phyloP scores from a whole-genome alignment of 169 alveolate species.

The Plasmodium falciparum region DNA sequence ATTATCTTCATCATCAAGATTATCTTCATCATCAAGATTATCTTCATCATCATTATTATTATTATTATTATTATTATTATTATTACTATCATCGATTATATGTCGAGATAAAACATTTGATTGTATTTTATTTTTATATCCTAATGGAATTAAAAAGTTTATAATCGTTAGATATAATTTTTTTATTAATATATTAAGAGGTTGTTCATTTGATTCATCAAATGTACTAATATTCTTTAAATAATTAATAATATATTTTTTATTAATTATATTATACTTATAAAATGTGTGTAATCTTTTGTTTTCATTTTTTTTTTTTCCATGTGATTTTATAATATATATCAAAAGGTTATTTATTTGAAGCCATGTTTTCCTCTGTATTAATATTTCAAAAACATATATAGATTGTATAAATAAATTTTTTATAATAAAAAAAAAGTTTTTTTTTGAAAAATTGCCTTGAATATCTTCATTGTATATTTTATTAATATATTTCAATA shows the following conservation, averaged over 20 bases:
- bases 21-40: no score
- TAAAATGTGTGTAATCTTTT: neutral
- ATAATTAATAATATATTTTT: no score
- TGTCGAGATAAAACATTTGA: no score
- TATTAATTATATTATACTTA: no score
- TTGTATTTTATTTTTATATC: no score
- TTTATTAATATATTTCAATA: constrained; percentile 23
- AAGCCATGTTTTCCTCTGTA: neutral
- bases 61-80: no score
- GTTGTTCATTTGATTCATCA: no score
- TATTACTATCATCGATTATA: no score
- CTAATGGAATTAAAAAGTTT: constrained; percentile 32
- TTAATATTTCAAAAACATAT: constrained; percentile 40
- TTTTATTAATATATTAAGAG: constrained; percentile 7
- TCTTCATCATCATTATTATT: no score
- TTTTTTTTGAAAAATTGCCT: neutral
- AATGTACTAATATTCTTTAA: no score
- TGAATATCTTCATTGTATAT: constrained; percentile 7
- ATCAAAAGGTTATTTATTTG: neutral
- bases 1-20: no score
- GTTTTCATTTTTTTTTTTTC: constrained; percentile 10
- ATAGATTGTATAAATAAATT: constrained; percentile 55
- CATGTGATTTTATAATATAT: neutral
- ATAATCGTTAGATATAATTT: constrained; percentile 29
- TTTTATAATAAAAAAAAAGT: constrained; percentile 44